Percentiles rank a stretch among this genome's conserved stretches.
These are phyloP conservation scores for Chlorokybus atmophyticus DNA, from an alignment of 139 green algal species.

Conservation along the genomic window DNA sequence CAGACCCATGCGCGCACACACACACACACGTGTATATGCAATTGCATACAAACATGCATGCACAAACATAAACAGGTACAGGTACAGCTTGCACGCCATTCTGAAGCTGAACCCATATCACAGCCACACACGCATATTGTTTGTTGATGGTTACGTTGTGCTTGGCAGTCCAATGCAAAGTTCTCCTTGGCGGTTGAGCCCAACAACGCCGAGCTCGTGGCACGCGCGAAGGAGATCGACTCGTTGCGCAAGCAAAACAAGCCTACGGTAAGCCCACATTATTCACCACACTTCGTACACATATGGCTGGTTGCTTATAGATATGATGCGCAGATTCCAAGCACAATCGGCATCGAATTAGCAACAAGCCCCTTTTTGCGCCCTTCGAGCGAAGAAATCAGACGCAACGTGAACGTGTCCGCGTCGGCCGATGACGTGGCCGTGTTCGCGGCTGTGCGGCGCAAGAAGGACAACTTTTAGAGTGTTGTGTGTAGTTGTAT, in stretches of 20 bases:
- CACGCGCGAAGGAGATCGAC: slow-evolving; percentile 12
- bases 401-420: background rate
- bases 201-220: slow-evolving; percentile 21
- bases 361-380: slow-evolving; percentile 26
- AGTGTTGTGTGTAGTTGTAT: too few species aligned
- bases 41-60: too few species aligned
- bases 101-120: too few species aligned
- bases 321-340: slow-evolving; percentile 19
- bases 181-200: slow-evolving; percentile 34
- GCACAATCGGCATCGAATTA: slow-evolving; percentile 13
- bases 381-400: slow-evolving; percentile 10
- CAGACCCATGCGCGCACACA: too few species aligned
- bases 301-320: too few species aligned
- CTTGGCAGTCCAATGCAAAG: slow-evolving; percentile 25
- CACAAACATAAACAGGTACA: too few species aligned
- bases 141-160: background rate
- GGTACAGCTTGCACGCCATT: too few species aligned
- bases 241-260: slow-evolving; percentile 7
- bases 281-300: too few species aligned
- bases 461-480: slow-evolving; percentile 12
- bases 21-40: too few species aligned
- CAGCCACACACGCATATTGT: too few species aligned
- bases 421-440: slow-evolving; percentile 4
- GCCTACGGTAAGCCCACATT: slow-evolving; percentile 28
- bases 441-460: slow-evolving; percentile 14